Percentiles rank a stretch among this genome's conserved stretches.
Evolutionary conservation across 1,284 basidiomycete genomes (phyloP).

Genomic region (Sphaerobolus stellatus): DNA sequence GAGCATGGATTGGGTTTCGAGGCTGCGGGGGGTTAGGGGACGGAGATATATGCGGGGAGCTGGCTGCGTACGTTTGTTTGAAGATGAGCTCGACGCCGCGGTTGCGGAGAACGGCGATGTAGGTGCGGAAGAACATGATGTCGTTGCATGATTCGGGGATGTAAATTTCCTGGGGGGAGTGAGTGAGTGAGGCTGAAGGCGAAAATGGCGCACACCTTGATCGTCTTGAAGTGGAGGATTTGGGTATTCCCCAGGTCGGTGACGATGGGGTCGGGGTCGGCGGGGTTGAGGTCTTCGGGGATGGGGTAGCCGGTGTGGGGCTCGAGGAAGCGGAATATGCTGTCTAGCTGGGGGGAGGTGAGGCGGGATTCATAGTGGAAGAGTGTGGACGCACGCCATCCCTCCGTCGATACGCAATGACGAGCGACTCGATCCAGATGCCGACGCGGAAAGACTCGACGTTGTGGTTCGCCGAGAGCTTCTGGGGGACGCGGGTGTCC

Average conservation of each 20-base stretch:
- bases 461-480: neutral
- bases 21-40: neutral
- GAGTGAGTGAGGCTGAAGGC: neutral
- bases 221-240: neutral
- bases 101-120: slow-evolving; percentile 2
- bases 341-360: neutral
- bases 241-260: neutral
- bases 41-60: neutral
- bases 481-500: neutral
- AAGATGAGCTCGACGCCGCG: slow-evolving; percentile 7
- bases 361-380: neutral
- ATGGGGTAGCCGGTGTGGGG: neutral
- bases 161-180: slow-evolving; percentile 6
- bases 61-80: slow-evolving; percentile 2
- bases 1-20: slow-evolving; percentile 4
- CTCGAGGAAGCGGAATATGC: slow-evolving; percentile 8
- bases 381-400: neutral
- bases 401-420: slow-evolving; percentile 4
- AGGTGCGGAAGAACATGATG: slow-evolving; percentile 1
- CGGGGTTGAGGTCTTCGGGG: neutral
- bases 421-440: slow-evolving; percentile 4
- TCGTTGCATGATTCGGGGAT: slow-evolving; percentile 9
- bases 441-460: slow-evolving; percentile 11
- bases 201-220: neutral
- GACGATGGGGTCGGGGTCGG: neutral